Evolutionary conservation across 2,329 filamentous ascomycete species (phyloP).

Genomic region (Diaporthe ampelina): DNA sequence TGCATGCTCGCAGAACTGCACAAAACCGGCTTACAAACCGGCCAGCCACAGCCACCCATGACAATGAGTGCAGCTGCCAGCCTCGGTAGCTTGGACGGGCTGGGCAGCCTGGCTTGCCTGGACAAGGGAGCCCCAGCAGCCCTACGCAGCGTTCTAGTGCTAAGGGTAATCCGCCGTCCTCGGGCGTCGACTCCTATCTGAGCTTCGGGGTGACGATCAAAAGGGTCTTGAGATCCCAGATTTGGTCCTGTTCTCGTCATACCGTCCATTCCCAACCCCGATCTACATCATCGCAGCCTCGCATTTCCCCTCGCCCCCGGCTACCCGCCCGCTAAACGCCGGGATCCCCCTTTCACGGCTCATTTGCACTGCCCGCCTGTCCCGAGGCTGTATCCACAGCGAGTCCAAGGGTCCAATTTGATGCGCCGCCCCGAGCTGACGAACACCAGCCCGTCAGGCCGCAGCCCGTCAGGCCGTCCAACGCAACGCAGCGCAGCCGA

Average conservation of each 20-base stretch:
- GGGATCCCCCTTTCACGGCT: constrained; percentile 29
- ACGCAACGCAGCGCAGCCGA: neutral
- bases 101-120: neutral
- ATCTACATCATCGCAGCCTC: constrained; percentile 31
- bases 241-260: constrained; percentile 31
- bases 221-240: constrained; percentile 7
- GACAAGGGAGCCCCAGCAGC: constrained; percentile 27
- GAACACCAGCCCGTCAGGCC: constrained; percentile 8
- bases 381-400: constrained; percentile 24
- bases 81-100: neutral
- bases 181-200: constrained; percentile 18
- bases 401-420: constrained; percentile 24
- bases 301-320: neutral
- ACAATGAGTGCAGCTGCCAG: constrained; percentile 4
- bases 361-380: constrained; percentile 30
- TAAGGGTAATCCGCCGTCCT: neutral
- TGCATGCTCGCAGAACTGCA: neutral
- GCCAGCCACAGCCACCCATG: neutral
- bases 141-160: constrained; percentile 13
- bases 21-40: constrained; percentile 20
- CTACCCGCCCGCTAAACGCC: constrained; percentile 20
- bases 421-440: constrained; percentile 18
- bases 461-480: constrained; percentile 7
- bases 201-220: constrained; percentile 20
- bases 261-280: constrained; percentile 1